Evolutionary conservation across 371 early-diverging fungal species (phyloP).

Genomic region (Catenaria anguillulae): DNA sequence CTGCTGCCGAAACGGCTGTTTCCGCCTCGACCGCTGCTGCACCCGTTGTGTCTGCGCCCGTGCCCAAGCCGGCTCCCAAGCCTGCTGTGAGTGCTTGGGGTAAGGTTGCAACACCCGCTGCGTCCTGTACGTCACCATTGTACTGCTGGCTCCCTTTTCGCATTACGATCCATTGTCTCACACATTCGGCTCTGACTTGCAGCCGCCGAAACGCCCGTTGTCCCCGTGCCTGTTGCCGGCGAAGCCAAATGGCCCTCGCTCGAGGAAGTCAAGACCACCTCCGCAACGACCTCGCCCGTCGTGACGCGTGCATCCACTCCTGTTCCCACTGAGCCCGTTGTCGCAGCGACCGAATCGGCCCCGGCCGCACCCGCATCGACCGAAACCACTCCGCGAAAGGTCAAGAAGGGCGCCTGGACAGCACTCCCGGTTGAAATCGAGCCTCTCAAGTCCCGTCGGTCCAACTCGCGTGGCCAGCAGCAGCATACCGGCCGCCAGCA

Average conservation of each 20-base stretch:
- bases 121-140: no score
- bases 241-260: not conserved
- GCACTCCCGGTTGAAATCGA: not conserved
- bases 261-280: not conserved
- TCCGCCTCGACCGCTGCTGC: no score
- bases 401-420: conserved; percentile 1
- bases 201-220: not conserved
- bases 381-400: not conserved
- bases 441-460: not conserved
- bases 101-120: conserved; percentile 1
- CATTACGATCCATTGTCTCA: no score
- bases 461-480: no score
- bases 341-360: not conserved
- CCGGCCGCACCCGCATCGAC: not conserved
- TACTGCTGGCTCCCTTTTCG: no score
- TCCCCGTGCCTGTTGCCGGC: not conserved
- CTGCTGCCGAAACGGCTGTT: not conserved
- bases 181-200: no score
- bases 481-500: no score
- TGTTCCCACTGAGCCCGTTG: not conserved
- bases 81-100: not conserved
- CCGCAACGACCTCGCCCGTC: not conserved
- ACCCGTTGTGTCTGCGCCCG: no score
- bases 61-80: not conserved
- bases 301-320: not conserved